Evolutionary conservation across 2,329 filamentous ascomycete genomes (phyloP), one percentile per base, ranked within the genome.

Genomic region (Eutypella sp.): DNA sequence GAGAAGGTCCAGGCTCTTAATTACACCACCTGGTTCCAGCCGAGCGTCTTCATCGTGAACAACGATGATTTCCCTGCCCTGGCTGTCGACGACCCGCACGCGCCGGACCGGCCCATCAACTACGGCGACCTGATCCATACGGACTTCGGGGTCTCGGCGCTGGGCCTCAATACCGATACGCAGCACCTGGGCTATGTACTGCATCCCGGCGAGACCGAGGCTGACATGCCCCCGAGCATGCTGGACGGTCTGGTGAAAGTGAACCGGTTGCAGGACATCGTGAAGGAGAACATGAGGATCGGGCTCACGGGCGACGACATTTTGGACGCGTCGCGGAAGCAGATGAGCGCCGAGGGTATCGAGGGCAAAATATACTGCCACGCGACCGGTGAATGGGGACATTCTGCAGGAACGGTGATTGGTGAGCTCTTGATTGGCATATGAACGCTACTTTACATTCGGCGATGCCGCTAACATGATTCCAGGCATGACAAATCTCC

Each of bases 21-120:
- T 55, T 75, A 74, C 59, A 72, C 70, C 5, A 76, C 73, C 4
- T 77, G 74, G 74, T 76, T 76, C 52, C 71, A 74, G 16, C 72
- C 73, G 2, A 61, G 62, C 44, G 72, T 76, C 15, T 67, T 59
- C 40, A 65, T 76, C 44, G 52, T 76, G 19, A 62, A 59, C 2
- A 60, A 59, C 31, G 51, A 57, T 20, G 57, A 54, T 10, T 52
- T 56, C 33, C 50, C 54, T 2, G 47, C 40, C 8, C 29, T 15
- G 11, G 43, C 47, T 2, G 44, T 48, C 38, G 52, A 55, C 15
- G 50, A 54, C 13, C 45, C 50, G 3, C 48, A 42, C 2, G 53
- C 53, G 1, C 53, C 48, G 41, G 57, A 53, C 9, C 49, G 53
- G 31, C 47, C 57, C 3, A 75, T 76, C 44, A 43, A 64, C 37